Conservation (phyloP, 495 filamentous ascomycete species). For the Xylaria scruposa region DNA sequence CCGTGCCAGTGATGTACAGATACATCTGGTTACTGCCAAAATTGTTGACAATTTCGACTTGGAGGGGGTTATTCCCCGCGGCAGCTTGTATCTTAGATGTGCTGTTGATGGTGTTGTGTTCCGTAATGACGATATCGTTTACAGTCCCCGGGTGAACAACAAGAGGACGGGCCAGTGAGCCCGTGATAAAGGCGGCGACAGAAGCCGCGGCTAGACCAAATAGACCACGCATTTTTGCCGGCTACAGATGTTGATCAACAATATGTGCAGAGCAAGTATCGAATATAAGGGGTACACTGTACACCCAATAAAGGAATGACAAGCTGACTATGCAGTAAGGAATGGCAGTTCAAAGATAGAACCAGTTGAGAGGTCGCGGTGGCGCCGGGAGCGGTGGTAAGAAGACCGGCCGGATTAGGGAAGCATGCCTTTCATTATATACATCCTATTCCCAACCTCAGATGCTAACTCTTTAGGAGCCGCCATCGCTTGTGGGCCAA, state of each 20-base stretch:
- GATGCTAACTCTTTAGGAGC: not conserved
- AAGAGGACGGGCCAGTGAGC: slow-evolving; percentile 37
- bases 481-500: slow-evolving; percentile 5
- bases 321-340: slow-evolving; percentile 24
- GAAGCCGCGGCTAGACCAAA: slow-evolving; percentile 41
- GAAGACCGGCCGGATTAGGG: not conserved
- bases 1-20: slow-evolving; percentile 49
- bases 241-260: slow-evolving; percentile 14
- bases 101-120: slow-evolving; percentile 40
- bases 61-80: slow-evolving; percentile 9
- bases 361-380: not conserved
- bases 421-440: slow-evolving; percentile 16
- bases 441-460: not conserved
- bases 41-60: slow-evolving; percentile 50
- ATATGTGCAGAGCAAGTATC: slow-evolving; percentile 1
- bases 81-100: slow-evolving; percentile 4
- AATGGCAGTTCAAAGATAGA: slow-evolving; percentile 26
- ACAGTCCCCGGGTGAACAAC: slow-evolving; percentile 33
- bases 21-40: slow-evolving; percentile 44
- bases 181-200: slow-evolving; percentile 34
- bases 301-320: slow-evolving; percentile 25
- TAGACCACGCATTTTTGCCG: slow-evolving; percentile 26
- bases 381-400: slow-evolving; percentile 11
- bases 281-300: slow-evolving; percentile 20
- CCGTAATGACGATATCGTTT: slow-evolving; percentile 36